These are phyloP conservation scores for Pyrenophora tritici-repentis DNA, from an alignment of 2,329 filamentous ascomycete genomes.

Conservation along the genomic window DNA sequence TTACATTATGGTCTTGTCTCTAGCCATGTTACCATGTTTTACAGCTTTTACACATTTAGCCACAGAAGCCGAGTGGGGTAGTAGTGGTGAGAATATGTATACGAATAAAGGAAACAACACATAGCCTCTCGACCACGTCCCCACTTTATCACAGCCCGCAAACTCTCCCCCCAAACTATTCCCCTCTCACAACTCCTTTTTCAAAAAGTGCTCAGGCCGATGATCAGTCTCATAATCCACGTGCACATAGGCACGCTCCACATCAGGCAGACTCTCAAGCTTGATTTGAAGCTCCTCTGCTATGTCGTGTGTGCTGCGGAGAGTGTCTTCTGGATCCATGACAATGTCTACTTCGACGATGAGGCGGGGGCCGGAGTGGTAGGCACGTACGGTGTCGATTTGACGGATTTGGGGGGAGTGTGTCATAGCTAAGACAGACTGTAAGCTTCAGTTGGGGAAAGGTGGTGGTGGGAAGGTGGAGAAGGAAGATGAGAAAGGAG, in stretches of 20 bases:
- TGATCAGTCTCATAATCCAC: constrained; percentile 97
- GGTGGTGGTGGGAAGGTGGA: not conserved
- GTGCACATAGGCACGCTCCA: constrained; percentile 94
- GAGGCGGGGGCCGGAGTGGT: constrained; percentile 84
- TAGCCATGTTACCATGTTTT: too few species aligned
- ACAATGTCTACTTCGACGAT: constrained; percentile 97
- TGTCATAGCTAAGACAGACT: too few species aligned
- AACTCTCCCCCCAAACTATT: not conserved
- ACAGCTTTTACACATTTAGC: too few species aligned
- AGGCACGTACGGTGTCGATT: constrained; percentile 94
- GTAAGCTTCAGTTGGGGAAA: too few species aligned
- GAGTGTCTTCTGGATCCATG: constrained; percentile 75
- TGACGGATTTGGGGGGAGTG: constrained; percentile 78
- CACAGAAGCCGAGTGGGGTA: too few species aligned
- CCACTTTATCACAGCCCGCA: too few species aligned
- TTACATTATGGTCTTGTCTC: too few species aligned
- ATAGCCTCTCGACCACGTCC: too few species aligned
- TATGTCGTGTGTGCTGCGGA: constrained; percentile 85
- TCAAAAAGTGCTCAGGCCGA: constrained; percentile 79
- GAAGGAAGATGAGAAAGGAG: not conserved
- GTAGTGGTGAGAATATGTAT: too few species aligned
- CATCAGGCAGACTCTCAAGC: constrained; percentile 85
- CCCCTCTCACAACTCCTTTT: constrained; percentile 61
- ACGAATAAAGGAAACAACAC: too few species aligned
- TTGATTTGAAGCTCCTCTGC: constrained; percentile 94